Evolutionary conservation across 2,329 filamentous ascomycete species (phyloP).

Genomic region (Aspergillus terreus): DNA sequence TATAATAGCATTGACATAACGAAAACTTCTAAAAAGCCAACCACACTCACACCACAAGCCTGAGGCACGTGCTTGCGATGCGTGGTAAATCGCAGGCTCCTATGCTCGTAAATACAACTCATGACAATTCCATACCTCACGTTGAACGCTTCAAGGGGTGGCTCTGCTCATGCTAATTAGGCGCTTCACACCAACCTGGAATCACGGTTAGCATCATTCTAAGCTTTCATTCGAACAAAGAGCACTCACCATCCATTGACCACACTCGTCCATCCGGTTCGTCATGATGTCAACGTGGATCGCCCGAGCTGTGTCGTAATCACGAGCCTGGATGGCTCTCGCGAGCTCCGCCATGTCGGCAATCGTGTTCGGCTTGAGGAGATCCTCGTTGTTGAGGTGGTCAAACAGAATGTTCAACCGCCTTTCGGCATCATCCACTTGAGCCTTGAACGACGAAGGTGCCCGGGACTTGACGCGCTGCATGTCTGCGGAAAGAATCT

Average conservation of each 20-base stretch:
- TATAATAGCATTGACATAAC: slow-evolving; percentile 16
- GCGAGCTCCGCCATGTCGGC: slow-evolving; percentile 50
- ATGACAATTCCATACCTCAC: slow-evolving; percentile 3
- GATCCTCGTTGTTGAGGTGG: slow-evolving; percentile 91
- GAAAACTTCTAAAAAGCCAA: slow-evolving; percentile 2
- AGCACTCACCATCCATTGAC: slow-evolving; percentile 76
- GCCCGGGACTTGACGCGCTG: slow-evolving; percentile 82
- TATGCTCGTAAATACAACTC: slow-evolving; percentile 10
- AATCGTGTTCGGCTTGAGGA: slow-evolving; percentile 71
- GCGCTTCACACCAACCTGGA: slow-evolving; percentile 69
- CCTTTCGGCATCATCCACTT: slow-evolving; percentile 93
- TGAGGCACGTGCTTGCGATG: not conserved
- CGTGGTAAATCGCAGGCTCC: not conserved
- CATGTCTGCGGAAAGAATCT: slow-evolving; percentile 79
- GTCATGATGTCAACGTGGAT: slow-evolving; percentile 73
- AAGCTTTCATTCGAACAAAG: not conserved
- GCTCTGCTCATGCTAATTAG: slow-evolving; percentile 76
- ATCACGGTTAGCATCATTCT: not conserved
- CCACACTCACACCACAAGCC: not conserved
- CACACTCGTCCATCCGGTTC: slow-evolving; percentile 75
- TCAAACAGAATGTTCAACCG: slow-evolving; percentile 92
- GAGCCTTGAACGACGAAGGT: slow-evolving; percentile 77
- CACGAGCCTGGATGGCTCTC: slow-evolving; percentile 62
- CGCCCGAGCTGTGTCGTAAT: slow-evolving; percentile 64
- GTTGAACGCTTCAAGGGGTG: slow-evolving; percentile 52